Conservation (phyloP, 495 filamentous ascomycete genomes). For the Acidomyces sp. region DNA sequence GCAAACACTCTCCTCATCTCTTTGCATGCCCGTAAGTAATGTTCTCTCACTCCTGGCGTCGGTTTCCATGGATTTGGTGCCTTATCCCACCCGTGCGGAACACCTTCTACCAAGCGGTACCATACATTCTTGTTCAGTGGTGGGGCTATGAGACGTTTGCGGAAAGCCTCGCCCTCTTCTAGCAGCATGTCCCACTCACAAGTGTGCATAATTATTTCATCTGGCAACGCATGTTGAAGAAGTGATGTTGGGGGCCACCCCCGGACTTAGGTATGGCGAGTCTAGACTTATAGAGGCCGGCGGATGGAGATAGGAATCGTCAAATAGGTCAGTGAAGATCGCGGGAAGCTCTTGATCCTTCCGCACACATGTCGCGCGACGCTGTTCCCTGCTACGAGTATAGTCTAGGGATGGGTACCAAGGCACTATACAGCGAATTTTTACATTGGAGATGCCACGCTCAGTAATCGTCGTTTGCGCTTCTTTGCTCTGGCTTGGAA, state of each 20-base stretch:
- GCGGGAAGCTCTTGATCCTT: constrained; percentile 61
- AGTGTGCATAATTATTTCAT: constrained; percentile 57
- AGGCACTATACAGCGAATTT: constrained; percentile 46
- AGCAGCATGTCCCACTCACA: constrained; percentile 91
- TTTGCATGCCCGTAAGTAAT: constrained; percentile 34
- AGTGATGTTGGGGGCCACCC: constrained; percentile 43
- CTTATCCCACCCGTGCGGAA: constrained; percentile 79
- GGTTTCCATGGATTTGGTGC: constrained; percentile 61
- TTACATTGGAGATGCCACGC: constrained; percentile 21
- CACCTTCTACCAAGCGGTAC: constrained; percentile 58
- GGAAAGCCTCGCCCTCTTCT: constrained; percentile 58
- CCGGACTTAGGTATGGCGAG: constrained; percentile 52
- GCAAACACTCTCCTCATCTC: constrained; percentile 32
- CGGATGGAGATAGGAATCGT: constrained; percentile 63
- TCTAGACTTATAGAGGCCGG: constrained; percentile 34
- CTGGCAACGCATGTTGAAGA: constrained; percentile 39
- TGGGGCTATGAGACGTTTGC: constrained; percentile 41
- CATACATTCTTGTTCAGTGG: constrained; percentile 58
- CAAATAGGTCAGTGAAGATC: constrained; percentile 72
- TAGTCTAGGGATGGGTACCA: constrained; percentile 86
- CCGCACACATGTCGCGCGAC: constrained; percentile 48
- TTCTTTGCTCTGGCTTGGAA: not conserved
- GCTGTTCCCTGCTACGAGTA: constrained; percentile 56
- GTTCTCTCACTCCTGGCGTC: constrained; percentile 29
- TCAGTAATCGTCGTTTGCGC: not conserved